Base-by-base conservation (phyloP, 148 eudicot species). In the Vaccinium vitisidaea region DNA sequence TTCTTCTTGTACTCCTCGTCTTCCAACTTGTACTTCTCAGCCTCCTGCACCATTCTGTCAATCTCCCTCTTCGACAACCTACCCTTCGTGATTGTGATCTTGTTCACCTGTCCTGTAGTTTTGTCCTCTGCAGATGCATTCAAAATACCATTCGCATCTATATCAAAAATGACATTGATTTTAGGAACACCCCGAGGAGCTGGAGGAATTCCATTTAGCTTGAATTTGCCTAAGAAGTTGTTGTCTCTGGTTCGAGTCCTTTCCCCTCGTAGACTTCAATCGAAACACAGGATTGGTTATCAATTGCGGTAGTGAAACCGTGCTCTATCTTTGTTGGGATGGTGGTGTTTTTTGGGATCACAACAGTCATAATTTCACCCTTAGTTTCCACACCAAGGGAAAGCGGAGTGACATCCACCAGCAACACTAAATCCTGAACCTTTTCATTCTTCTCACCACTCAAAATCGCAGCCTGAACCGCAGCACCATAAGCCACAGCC, bases 121-220 rank as follows among this genome's bases (percentile, higher is more conserved):
- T 84, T 63, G 56, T 84, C 85, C 76, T 84, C 82, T 2, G 81
- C 85, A 46, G 85, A 84, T 1, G 63, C 85, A 2, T 77, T 84
- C 0, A 84, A 49, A 48, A 84, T 84, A 3, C 85, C 85, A 53
- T 79, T 84, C 4, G 71, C 79, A 36, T 84, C 82, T 19, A 84
- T 84, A n/a, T 77, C 82, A 11, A 84, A 84, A 50, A 75, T 27
- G 1, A 84, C 82, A 30, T 49, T 84, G 14, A 84, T 77, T 27
- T 84, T 75, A 7, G 83, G 86, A 5, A 80, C 86, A 50, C 86
- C 83, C 48, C 79, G 55, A 23, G 83, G 86, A 84, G 83, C 83
- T 0, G 79, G 83, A 49, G 83, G 83, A 84, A 84, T 80, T 43
- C 83, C 79, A 25, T 54, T 16, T 4, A 80, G 54, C 58, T 1